These are phyloP conservation scores for Elsinoe fawcettii DNA, from an alignment of 2,329 filamentous ascomycete genomes.

Conservation along the genomic window DNA sequence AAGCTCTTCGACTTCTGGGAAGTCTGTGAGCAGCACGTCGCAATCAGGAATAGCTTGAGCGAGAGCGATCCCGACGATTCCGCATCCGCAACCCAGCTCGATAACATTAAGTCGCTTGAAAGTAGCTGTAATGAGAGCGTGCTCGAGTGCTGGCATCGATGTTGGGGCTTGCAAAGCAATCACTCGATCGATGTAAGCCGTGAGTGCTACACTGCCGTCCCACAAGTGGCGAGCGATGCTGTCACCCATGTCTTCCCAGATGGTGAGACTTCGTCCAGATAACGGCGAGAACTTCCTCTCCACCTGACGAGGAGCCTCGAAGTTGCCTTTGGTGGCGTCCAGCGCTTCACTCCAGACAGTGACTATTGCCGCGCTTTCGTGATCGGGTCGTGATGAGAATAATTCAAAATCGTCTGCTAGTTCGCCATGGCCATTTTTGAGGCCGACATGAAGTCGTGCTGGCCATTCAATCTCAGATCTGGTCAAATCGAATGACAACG, in stretches of 20 bases:
- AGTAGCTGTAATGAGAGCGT: conserved; percentile 31
- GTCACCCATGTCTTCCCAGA: conserved; percentile 65
- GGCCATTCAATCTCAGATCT: conserved; percentile 33
- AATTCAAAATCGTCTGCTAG: conserved; percentile 25
- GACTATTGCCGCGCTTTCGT: conserved; percentile 39
- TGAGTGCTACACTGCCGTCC: conserved; percentile 55
- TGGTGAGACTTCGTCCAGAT: conserved; percentile 35
- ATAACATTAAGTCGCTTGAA: conserved; percentile 44
- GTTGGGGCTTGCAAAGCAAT: conserved; percentile 28
- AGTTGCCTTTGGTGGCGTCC: conserved; percentile 30
- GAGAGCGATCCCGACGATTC: conserved; percentile 59
- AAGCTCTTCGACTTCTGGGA: conserved; percentile 56
- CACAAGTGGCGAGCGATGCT: conserved; percentile 66
- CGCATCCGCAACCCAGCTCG: conserved; percentile 62
- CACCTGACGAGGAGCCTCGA: conserved; percentile 45
- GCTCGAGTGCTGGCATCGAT: conserved; percentile 32
- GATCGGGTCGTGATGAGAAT: neutral
- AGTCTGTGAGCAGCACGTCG: conserved; percentile 55
- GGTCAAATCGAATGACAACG: conserved; percentile 36
- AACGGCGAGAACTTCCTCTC: conserved; percentile 47
- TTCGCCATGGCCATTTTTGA: conserved; percentile 24
- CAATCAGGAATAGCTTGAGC: conserved; percentile 46
- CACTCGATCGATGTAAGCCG: conserved; percentile 44
- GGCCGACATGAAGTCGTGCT: conserved; percentile 35
- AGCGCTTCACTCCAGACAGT: conserved; percentile 49